These are phyloP conservation scores for Spirogloea muscicola DNA, from an alignment of 139 green algal genomes.

Conservation along the genomic window DNA sequence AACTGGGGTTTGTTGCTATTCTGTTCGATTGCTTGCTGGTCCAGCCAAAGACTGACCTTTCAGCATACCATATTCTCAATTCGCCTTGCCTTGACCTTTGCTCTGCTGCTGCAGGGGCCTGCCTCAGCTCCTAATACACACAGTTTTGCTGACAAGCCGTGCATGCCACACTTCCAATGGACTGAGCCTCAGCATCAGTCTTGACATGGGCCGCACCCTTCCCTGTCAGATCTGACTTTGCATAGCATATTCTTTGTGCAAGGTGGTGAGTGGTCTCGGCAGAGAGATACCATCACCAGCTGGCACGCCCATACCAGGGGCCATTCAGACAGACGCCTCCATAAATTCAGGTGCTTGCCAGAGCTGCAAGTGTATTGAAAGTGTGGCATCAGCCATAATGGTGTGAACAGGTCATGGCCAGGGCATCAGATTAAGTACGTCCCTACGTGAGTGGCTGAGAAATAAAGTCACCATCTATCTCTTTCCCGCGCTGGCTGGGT, in stretches of 20 bases:
- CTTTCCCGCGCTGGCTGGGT: no score
- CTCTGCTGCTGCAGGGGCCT: not conserved
- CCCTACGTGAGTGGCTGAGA: no score
- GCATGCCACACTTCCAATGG: not conserved
- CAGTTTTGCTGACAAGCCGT: not conserved
- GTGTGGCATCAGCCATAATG: no score
- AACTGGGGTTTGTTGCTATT: slow-evolving; percentile 52
- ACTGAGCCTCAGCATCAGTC: not conserved
- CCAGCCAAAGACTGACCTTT: no score
- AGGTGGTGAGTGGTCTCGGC: slow-evolving; percentile 51
- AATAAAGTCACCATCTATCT: no score
- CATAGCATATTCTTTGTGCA: not conserved
- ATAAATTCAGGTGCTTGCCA: slow-evolving; percentile 65
- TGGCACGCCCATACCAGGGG: slow-evolving; percentile 67
- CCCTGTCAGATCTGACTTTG: not conserved
- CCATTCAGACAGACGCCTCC: slow-evolving; percentile 73
- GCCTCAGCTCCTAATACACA: not conserved
- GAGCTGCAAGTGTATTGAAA: no score
- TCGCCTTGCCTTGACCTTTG: not conserved
- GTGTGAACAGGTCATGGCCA: no score
- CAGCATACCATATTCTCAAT: not conserved
- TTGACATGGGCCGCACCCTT: not conserved
- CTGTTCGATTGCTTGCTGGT: no score
- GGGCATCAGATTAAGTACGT: no score
- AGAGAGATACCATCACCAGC: slow-evolving; percentile 60